These are phyloP conservation scores for Exophiala lecanii-corni DNA, from an alignment of 2,329 filamentous ascomycete genomes.

Conservation along the genomic window DNA sequence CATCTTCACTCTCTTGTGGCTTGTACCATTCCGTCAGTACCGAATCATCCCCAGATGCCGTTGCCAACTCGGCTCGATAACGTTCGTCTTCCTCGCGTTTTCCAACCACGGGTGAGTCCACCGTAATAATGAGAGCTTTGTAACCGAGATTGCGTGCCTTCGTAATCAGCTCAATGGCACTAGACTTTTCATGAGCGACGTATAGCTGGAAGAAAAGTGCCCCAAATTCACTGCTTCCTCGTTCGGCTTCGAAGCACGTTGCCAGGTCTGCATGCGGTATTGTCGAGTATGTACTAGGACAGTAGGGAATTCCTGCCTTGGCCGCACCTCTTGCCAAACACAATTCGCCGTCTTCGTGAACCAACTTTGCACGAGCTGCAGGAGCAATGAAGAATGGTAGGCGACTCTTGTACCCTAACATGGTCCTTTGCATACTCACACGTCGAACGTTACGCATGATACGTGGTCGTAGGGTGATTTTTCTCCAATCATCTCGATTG, in stretches of 20 bases:
- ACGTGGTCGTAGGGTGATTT: slow-evolving; percentile 37
- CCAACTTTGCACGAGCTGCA: slow-evolving; percentile 34
- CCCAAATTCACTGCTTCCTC: slow-evolving; percentile 32
- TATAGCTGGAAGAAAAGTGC: slow-evolving; percentile 43
- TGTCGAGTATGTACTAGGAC: slow-evolving; percentile 34
- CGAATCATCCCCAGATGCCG: slow-evolving; percentile 19
- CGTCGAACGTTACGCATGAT: slow-evolving; percentile 39
- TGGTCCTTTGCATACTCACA: slow-evolving; percentile 18
- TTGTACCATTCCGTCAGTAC: slow-evolving; percentile 32
- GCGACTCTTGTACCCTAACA: slow-evolving; percentile 32
- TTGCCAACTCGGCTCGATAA: slow-evolving; percentile 40
- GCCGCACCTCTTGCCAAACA: slow-evolving; percentile 35
- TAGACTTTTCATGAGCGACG: slow-evolving; percentile 47
- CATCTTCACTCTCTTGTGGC: slow-evolving; percentile 50
- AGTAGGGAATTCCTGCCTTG: slow-evolving; percentile 32
- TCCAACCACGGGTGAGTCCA: slow-evolving; percentile 36
- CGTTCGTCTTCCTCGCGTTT: slow-evolving; percentile 57
- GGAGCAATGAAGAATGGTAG: slow-evolving; percentile 39
- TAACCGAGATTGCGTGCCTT: slow-evolving; percentile 25
- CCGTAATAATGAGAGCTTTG: slow-evolving; percentile 26
- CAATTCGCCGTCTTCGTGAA: slow-evolving; percentile 34
- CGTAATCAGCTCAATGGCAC: slow-evolving; percentile 44
- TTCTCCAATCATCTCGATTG: slow-evolving; percentile 22
- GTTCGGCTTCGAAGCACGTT: slow-evolving; percentile 7
- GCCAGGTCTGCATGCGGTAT: slow-evolving; percentile 32